Evolutionary conservation across 805 yeast genomes (phyloP), one percentile per base, ranked within the genome.

Genomic region (Tetrapisispora namnaoensis): DNA sequence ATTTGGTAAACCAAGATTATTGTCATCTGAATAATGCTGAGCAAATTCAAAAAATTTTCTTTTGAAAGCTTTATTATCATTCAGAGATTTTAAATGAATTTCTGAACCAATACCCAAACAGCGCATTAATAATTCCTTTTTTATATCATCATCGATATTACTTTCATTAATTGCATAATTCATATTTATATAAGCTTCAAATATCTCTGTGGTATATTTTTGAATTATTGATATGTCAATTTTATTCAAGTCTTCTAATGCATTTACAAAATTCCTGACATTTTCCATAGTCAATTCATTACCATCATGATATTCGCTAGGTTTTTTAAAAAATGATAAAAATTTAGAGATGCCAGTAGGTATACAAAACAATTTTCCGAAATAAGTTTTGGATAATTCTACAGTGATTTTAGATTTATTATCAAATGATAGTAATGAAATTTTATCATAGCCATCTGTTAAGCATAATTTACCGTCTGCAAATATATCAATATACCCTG

Each of bases 351-450:
- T 28, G 7, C 9, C 32, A 8, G n/a, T 20, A 2, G 43, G 34
- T 8, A 27, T n/a, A n/a, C n/a, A 16, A 13, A 70, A 83, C 16
- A 69, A 62, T 54, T 76, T 82, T 24, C 96, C 95, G 48, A 81
- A 78, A 61, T 84, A 86, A 46, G 76, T 80, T 0, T 85, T 70
- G 17, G 76, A 70, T 18, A 85, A 56, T 53, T 83, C 84, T 28
- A 72, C 57, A 24, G 73, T 68, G 37, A 67, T 71, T n/a, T 76
- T 73, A 39, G 72, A 61, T 18, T 73, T 70, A 21, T 67, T 52
- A 20, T 68, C 57, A 27, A 78, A 70, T 6, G 67, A 65, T 48
- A 77, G 65, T 50, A 79, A 78, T 49, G 78, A 65, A 35, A 62
- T 59, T 2, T 61, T 60, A 39, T 73, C 70, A 46, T 70, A 69